A percentile compares a stretch with the other conserved stretches of the same genome.
Conservation (phyloP, 768 basidiomycete genomes). For the Calocybe cyanea region DNA sequence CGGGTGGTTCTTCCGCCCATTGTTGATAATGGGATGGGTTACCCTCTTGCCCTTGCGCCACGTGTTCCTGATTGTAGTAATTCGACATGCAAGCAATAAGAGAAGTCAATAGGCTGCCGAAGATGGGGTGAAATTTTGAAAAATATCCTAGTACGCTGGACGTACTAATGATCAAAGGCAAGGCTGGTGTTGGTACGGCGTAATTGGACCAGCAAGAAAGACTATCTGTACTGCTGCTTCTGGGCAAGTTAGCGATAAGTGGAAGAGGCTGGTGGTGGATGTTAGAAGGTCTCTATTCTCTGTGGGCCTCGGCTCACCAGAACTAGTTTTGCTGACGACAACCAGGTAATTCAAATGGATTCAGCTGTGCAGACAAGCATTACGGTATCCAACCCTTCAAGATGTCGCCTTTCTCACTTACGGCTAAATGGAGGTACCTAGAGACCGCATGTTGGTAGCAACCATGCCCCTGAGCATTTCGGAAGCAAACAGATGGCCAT, state of each 20-base stretch:
- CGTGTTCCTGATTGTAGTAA: conserved; percentile 47
- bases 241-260: conserved; percentile 15
- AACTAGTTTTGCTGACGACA: conserved; percentile 28
- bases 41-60: conserved; percentile 22
- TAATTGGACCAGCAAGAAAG: too few species aligned
- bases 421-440: too few species aligned
- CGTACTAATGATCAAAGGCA: too few species aligned
- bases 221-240: conserved; percentile 14
- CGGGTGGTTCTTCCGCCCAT: conserved; percentile 33
- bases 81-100: conserved; percentile 53
- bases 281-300: conserved; percentile 18
- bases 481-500: too few species aligned
- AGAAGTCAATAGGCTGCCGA: conserved; percentile 22
- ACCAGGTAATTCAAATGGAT: conserved; percentile 20
- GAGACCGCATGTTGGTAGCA: too few species aligned
- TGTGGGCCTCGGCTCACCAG: conserved; percentile 26
- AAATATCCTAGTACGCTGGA: too few species aligned
- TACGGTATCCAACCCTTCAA: too few species aligned
- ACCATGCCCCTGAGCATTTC: too few species aligned
- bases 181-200: too few species aligned
- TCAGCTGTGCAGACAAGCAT: too few species aligned
- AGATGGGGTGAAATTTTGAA: conserved; percentile 11
- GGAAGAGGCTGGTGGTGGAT: conserved; percentile 19
- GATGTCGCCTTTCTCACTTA: too few species aligned
- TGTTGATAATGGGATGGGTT: conserved; percentile 37